phyloP scores from a whole-genome alignment of 768 basidiomycete species.

The Coprinopsis cinerea region DNA sequence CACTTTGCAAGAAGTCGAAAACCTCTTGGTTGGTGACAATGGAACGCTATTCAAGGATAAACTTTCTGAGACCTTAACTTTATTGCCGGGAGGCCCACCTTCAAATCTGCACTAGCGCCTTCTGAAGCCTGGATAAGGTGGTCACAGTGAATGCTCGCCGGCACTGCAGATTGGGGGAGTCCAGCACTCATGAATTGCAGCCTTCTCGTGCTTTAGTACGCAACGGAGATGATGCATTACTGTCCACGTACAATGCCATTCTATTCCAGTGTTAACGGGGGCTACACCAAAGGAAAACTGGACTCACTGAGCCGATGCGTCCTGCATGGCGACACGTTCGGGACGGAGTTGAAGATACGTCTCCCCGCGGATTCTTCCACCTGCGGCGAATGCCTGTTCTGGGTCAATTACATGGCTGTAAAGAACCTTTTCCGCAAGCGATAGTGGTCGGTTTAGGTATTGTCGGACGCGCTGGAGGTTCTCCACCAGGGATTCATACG shows the following conservation, averaged over 20 bases:
- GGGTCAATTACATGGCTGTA: conserved; percentile 89
- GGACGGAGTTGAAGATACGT: conserved; percentile 87
- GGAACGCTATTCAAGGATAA: conserved; percentile 49
- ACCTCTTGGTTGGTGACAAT: conserved; percentile 91
- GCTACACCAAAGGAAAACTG: conserved; percentile 8
- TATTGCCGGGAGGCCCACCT: conserved; percentile 38
- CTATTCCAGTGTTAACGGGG: conserved; percentile 28
- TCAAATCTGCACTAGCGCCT: conserved; percentile 80
- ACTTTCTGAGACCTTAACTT: background rate
- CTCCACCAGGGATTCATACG: conserved; percentile 64
- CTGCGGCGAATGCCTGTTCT: conserved; percentile 57
- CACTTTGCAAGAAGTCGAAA: conserved; percentile 94
- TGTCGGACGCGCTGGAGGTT: conserved; percentile 67
- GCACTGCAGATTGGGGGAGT: conserved; percentile 75
- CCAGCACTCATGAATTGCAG: conserved; percentile 99
- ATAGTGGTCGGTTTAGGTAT: conserved; percentile 73
- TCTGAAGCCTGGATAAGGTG: conserved; percentile 93
- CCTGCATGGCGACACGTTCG: conserved; percentile 96
- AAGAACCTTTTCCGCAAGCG: conserved; percentile 96
- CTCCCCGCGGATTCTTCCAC: conserved; percentile 74
- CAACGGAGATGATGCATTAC: background rate
- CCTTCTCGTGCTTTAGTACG: conserved; percentile 22
- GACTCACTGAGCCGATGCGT: conserved; percentile 83
- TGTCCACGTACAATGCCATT: conserved; percentile 68
- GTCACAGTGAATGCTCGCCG: conserved; percentile 93